Conservation (phyloP, 768 basidiomycete genomes). For the Kwoniella sp. region DNA sequence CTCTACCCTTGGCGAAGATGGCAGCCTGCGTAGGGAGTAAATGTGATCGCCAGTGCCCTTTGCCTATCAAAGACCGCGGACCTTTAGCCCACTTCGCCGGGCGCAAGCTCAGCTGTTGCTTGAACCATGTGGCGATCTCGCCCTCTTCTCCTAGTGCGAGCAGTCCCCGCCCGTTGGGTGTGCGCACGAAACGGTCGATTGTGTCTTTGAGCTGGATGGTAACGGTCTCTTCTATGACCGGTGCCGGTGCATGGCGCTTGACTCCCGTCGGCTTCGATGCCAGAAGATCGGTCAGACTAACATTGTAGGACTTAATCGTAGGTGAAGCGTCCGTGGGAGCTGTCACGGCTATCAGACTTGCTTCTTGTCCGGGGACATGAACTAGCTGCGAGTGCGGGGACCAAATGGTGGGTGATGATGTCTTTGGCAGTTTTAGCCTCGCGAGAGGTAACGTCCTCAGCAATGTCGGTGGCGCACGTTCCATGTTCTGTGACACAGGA, state of each 20-base stretch:
- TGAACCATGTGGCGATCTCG: conserved; percentile 39
- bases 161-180: conserved; percentile 47
- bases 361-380: conserved; percentile 1
- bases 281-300: conserved; percentile 10
- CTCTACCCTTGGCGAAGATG: conserved; percentile 43
- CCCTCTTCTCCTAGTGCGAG: conserved; percentile 34
- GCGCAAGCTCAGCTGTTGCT: conserved; percentile 24
- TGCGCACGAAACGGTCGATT: conserved; percentile 34
- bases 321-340: background rate
- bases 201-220: conserved; percentile 24
- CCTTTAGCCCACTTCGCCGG: conserved; percentile 7
- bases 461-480: conserved; percentile 67
- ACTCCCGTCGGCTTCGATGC: conserved; percentile 6
- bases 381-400: conserved; percentile 12
- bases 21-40: conserved; percentile 13
- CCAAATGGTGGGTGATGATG: background rate
- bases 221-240: conserved; percentile 11
- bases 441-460: conserved; percentile 32
- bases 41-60: conserved; percentile 24
- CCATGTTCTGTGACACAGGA: conserved; percentile 65
- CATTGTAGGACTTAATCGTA: background rate
- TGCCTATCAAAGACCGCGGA: conserved; percentile 23
- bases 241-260: background rate
- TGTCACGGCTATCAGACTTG: conserved; percentile 5
- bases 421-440: background rate